Base-by-base conservation (phyloP, 257 asterid species). In the Solanum chiquidenum region DNA sequence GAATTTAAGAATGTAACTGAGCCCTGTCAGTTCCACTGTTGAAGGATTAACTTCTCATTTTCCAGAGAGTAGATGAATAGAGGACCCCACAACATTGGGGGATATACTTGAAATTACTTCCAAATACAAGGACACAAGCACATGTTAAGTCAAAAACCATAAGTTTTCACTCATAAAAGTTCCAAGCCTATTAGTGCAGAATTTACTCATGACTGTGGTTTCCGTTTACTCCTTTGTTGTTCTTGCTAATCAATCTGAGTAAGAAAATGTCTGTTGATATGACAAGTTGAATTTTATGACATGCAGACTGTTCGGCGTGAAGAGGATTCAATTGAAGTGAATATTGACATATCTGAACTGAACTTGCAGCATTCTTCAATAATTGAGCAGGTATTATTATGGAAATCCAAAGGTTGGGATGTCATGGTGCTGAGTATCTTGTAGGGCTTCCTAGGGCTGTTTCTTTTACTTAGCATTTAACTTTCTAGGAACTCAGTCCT, bases 291-390 rank as follows among this genome's bases (percentile, higher is more conserved):
- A 34, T 72, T 83, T 34, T 64, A n/a, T 88, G 44, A 75, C 37
- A 7, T 87, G 94, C 93, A 93, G 96, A 89, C 90, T 14, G 91
- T 93, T 62, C 89, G 91, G 75, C 94, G 79, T 40, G 94, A 93
- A 75, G 92, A 88, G n/a, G 91, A 91, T 91, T 90, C 93, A 75
- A 87, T 86, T 37, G 91, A 88, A 49, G 93, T 86, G 92, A 92
- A 90, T 62, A 91, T 91, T 84, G 94, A 93, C 87, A 90, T 93
- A 86, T 91, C 96, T n/a, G 96, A 93, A 90, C 90, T 93, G 88
- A 91, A 76, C 79, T 84, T 88, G 85, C 88, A 88, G 89, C 83
- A 92, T 60, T 91, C 93, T 6, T 89, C 93, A 42, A 76, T 73
- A 3, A 86, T 90, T 74, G 89, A 90, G 80, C 93, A 91, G 94